Conservation (phyloP, 306 rosid genomes). For the Acacia crassicarpa region DNA sequence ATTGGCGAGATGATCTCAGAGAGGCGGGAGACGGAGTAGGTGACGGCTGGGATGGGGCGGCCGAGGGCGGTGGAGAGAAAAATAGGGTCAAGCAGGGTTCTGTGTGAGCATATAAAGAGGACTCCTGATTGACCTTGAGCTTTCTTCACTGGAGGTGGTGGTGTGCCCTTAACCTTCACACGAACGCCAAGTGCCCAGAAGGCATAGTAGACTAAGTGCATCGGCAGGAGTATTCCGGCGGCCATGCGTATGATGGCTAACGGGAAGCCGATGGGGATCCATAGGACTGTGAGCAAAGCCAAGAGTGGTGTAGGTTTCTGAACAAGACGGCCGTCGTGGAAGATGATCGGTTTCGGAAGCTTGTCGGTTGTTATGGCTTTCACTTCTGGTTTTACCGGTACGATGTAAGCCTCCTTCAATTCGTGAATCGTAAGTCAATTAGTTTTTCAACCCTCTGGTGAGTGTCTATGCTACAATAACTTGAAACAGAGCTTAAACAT, state of each 20-base stretch:
- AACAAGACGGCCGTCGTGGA: slow-evolving; percentile 83
- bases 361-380: slow-evolving; percentile 52
- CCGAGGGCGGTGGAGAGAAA: slow-evolving; percentile 78
- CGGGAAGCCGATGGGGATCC: slow-evolving; percentile 75
- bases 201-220: slow-evolving; percentile 67
- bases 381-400: slow-evolving; percentile 42
- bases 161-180: slow-evolving; percentile 62
- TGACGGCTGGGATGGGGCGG: slow-evolving; percentile 77
- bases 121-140: slow-evolving; percentile 44
- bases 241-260: slow-evolving; percentile 71
- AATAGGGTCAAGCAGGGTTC: slow-evolving; percentile 79
- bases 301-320: slow-evolving; percentile 68
- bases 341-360: slow-evolving; percentile 79
- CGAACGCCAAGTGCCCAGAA: slow-evolving; percentile 78
- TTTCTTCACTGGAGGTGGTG: slow-evolving; percentile 54
- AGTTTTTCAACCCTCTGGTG: too few species aligned
- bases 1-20: slow-evolving; percentile 77
- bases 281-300: slow-evolving; percentile 58
- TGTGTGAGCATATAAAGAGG: slow-evolving; percentile 79
- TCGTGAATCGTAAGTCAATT: not conserved
- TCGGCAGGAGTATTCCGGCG: slow-evolving; percentile 79
- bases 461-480: too few species aligned
- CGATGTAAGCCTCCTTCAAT: slow-evolving; percentile 71
- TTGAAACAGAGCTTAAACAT: too few species aligned
- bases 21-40: slow-evolving; percentile 80